Evolutionary conservation across 495 filamentous ascomycete species (phyloP).

Genomic region (Annulohypoxylon maeteangense): DNA sequence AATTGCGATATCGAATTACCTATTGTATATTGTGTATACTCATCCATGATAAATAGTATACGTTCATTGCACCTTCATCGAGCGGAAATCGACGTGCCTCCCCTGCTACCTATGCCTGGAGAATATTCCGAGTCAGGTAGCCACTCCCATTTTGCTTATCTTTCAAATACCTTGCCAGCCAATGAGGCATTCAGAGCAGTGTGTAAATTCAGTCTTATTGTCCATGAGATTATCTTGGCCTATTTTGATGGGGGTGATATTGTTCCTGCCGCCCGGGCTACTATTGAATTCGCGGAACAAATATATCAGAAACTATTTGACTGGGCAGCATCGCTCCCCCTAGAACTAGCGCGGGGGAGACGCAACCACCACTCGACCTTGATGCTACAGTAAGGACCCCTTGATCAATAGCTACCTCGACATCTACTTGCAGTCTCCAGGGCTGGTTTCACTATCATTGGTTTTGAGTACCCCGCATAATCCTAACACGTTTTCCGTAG

Average conservation of each 20-base stretch:
- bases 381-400: slow-evolving; percentile 40
- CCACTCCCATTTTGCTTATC: slow-evolving; percentile 9
- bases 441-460: not conserved
- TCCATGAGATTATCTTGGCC: slow-evolving; percentile 36
- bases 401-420: not conserved
- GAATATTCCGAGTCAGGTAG: slow-evolving; percentile 24
- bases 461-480: not conserved
- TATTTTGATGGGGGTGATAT: slow-evolving; percentile 36
- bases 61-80: slow-evolving; percentile 40
- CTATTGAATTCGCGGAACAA: slow-evolving; percentile 35
- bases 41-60: slow-evolving; percentile 22
- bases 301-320: slow-evolving; percentile 32
- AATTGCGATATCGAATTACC: not conserved
- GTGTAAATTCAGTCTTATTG: slow-evolving; percentile 35
- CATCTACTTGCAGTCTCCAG: not conserved
- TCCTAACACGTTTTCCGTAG: slow-evolving; percentile 29
- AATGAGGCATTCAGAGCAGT: slow-evolving; percentile 28
- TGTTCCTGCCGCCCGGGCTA: slow-evolving; percentile 33
- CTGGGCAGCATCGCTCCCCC: slow-evolving; percentile 38
- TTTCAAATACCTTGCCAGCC: slow-evolving; percentile 1
- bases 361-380: slow-evolving; percentile 35
- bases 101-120: slow-evolving; percentile 39
- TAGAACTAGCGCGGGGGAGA: slow-evolving; percentile 31
- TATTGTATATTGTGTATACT: slow-evolving; percentile 4
- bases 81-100: slow-evolving; percentile 38